Base-by-base conservation (phyloP, 805 yeast species). In the Barnettozyma salicaria region DNA sequence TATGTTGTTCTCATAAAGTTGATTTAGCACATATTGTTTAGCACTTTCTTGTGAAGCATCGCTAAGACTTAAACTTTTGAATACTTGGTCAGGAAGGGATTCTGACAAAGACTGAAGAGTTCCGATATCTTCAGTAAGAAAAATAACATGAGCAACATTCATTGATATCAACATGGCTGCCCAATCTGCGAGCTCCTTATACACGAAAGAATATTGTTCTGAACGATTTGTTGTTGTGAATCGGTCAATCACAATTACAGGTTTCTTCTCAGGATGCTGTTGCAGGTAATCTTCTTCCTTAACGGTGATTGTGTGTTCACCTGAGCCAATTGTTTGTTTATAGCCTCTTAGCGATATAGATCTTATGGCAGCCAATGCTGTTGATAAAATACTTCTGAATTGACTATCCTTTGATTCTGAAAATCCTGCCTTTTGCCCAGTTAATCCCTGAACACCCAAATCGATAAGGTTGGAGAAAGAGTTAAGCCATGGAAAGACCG, bases 361-460 rank as follows among this genome's bases (percentile, higher is more conserved):
- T 47, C 88, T 70, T n/a, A 92, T 68, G 0, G 95, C 89, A 45
- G 74, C 76, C 25, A 78, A 64, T 0, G 90, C 70, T 30, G 85
- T 71, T 34, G 79, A 72, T 33, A 89, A 67, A 75, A 89, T 88
- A 48, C 80, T 79, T 58, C 84, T 81, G 43, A 84, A 73, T 55
- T 86, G 96, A 0, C 81, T 61, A 48, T 89, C 96, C 44, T 79
- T 80, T 2, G 85, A 65, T 55, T 89, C 96, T 21, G 89, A 76
- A 32, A 89, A 65, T 1, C 96, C 96, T 4, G 95, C 82, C 54
- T 88, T 89, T 56, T 88, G 97, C 1, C 97, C 98, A 1, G 95
- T 87, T 28, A 90, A 58, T 40, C 97, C 90, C 55, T 87, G 95
- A 14, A 84, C 82, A 37, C 80, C 86, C 50, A 92, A 67, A 61